Base-by-base conservation (phyloP, 768 basidiomycete genomes). In the Kwoniella sp. region DNA sequence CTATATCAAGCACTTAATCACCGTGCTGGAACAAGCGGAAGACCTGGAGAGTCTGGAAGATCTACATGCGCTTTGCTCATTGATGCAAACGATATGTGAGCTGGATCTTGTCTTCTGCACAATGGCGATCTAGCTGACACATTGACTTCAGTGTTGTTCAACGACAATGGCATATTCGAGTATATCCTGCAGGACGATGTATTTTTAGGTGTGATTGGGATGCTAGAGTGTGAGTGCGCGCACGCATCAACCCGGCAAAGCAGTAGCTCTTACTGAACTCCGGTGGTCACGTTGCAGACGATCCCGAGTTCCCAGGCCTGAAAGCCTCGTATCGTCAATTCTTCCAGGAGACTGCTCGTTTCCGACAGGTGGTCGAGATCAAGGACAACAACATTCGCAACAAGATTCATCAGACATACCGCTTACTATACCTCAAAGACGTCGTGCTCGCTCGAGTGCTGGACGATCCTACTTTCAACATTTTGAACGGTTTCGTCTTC, bases 271-370 rank as follows among this genome's bases (percentile, higher is more conserved):
- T 51, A 51, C 50, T 51, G 50, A 51, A 4, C n/a, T n/a, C n/a
- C n/a, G n/a, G n/a, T 11, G 50, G 23, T 4, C 4, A 4, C 11
- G 4, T 17, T 64, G 41, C 78, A 96, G 94, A 98, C 79, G 95
- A 98, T 75, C 93, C 95, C 68, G 95, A 97, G 71, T 98, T 95
- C 79, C 95, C 95, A 23, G 84, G 83, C n/a, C 88, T 94, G 82
- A 97, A 97, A 83, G 96, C 95, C 56, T 92, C 93, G 73, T 98
- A 97, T 80, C 93, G 95, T 57, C 90, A 94, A 65, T 96, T 97
- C 78, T 87, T 97, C 38, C 85, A 87, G 57, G 85, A 90, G 72
- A 88, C 87, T 11, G 85, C 90, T n/a, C 87, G 86, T 61, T 97
- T 92, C 82, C 90, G 91, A 74, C 88, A 95, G 81, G 93, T 94